These are phyloP conservation scores for Naematelia encephala DNA, from an alignment of 768 basidiomycete genomes.

Conservation along the genomic window DNA sequence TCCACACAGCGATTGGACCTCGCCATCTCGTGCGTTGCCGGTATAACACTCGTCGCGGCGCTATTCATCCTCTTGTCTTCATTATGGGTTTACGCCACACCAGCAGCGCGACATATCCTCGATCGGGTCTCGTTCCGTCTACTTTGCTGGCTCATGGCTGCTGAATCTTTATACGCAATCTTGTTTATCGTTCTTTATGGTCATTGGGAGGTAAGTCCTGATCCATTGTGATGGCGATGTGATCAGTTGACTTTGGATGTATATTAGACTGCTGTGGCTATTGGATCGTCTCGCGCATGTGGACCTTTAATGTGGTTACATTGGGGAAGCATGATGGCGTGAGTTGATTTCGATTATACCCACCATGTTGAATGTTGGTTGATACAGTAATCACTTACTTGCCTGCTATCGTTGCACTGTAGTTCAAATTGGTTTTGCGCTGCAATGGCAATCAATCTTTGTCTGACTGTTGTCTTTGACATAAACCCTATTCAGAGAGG, in stretches of 20 bases:
- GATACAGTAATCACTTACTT: neutral
- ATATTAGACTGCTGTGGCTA: neutral
- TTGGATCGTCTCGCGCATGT: neutral
- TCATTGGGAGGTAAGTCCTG: neutral
- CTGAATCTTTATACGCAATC: conserved; percentile 7
- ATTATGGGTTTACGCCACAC: neutral
- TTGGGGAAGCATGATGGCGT: neutral
- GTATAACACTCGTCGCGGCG: neutral
- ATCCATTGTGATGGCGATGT: neutral
- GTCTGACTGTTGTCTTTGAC: neutral
- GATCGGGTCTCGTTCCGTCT: conserved; percentile 13
- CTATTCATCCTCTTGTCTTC: conserved; percentile 1
- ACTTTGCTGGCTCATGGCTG: conserved; percentile 9
- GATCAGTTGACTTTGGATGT: neutral
- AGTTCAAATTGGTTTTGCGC: conserved; percentile 3
- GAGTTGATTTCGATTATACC: neutral
- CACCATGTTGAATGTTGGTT: neutral
- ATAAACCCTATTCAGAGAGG: conserved; percentile 1
- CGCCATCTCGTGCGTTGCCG: neutral
- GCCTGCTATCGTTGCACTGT: neutral
- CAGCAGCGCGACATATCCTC: neutral
- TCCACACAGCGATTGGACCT: neutral
- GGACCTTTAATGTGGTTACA: neutral
- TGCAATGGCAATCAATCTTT: conserved; percentile 2
- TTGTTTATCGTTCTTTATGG: conserved; percentile 1